These are phyloP conservation scores for Spathaspora girioi DNA, from an alignment of 805 yeast species.

Conservation along the genomic window DNA sequence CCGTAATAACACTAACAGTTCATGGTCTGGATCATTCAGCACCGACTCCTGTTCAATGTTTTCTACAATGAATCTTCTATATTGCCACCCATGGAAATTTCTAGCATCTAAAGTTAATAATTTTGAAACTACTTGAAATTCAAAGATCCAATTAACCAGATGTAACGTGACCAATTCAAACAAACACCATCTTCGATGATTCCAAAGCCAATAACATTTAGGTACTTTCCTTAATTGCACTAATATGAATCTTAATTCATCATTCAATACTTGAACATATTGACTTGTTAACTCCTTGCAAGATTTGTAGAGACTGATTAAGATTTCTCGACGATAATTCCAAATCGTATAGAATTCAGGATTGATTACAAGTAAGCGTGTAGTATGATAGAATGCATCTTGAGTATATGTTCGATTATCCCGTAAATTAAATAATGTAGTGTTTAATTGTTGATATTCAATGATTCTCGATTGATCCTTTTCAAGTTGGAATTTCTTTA, in stretches of 20 bases:
- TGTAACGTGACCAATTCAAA: conserved; percentile 40
- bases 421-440: conserved; percentile 35
- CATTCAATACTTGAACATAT: conserved; percentile 26
- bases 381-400: conserved; percentile 49
- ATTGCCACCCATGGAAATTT: conserved; percentile 95
- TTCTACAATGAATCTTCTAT: conserved; percentile 68
- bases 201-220: conserved; percentile 97
- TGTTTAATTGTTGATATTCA: conserved; percentile 47
- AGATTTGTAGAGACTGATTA: conserved; percentile 15
- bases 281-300: conserved; percentile 5
- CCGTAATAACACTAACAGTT: conserved; percentile 14
- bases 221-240: conserved; percentile 63
- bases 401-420: conserved; percentile 13
- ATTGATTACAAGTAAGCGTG: conserved; percentile 56
- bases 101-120: conserved; percentile 71
- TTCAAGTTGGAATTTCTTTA: conserved; percentile 45
- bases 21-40: conserved; percentile 1
- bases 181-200: conserved; percentile 83
- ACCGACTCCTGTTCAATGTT: conserved; percentile 22
- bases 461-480: conserved; percentile 62
- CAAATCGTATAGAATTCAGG: conserved; percentile 89
- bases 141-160: conserved; percentile 62
- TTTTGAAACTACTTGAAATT: conserved; percentile 64
- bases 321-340: conserved; percentile 81
- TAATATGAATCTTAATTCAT: conserved; percentile 63